Percentiles rank a stretch among this genome's conserved stretches.
Conservation (phyloP, 129 eudicot species). For the Flaveria robusta region DNA sequence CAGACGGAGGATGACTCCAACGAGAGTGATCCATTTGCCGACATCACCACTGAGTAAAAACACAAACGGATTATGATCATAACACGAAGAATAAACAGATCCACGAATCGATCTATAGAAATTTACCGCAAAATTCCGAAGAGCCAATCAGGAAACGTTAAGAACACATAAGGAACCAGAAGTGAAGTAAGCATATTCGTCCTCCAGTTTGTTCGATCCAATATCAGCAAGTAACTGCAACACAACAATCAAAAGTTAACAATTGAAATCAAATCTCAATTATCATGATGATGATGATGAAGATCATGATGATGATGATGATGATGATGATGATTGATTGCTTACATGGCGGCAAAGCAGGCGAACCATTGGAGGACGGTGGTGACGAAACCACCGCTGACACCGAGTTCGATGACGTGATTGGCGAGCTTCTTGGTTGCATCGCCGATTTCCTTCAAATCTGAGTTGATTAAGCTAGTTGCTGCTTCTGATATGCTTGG, state of each 20-base stretch:
- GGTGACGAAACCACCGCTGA: slow-evolving; percentile 68
- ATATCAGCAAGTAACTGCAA: slow-evolving; percentile 70
- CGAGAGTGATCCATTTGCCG: slow-evolving; percentile 84
- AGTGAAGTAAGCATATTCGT: slow-evolving; percentile 87
- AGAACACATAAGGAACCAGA: slow-evolving; percentile 80
- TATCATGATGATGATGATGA: background rate
- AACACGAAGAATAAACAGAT: background rate
- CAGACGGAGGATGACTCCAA: slow-evolving; percentile 74
- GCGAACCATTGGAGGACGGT: slow-evolving; percentile 78
- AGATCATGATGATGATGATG: background rate
- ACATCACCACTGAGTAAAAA: slow-evolving; percentile 68
- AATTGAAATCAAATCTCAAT: background rate
- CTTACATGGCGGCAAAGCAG: slow-evolving; percentile 81
- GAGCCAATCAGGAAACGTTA: slow-evolving; percentile 70
- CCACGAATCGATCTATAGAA: background rate
- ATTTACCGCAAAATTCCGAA: slow-evolving; percentile 66
- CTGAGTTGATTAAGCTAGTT: slow-evolving; percentile 50
- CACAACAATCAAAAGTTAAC: background rate
- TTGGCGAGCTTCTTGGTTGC: slow-evolving; percentile 66
- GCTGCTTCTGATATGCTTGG: slow-evolving; percentile 36
- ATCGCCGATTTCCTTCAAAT: slow-evolving; percentile 60
- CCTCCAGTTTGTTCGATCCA: slow-evolving; percentile 98
- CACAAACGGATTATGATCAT: slow-evolving; percentile 3
- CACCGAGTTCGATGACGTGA: slow-evolving; percentile 71
- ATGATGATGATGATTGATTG: background rate